phyloP scores from a whole-genome alignment of 805 yeast species.

The Wickerhamomyces mucosus region DNA sequence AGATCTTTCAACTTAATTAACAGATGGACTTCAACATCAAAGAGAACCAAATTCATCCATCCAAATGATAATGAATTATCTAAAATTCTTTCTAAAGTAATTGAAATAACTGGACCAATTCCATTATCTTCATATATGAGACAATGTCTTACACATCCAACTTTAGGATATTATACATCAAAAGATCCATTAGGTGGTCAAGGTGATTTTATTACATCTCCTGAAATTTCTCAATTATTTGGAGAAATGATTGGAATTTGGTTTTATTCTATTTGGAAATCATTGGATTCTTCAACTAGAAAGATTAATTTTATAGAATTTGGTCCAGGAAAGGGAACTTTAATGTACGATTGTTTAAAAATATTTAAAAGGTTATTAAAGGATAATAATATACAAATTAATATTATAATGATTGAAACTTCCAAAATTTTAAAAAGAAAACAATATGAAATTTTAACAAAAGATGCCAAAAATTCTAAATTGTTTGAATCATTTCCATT shows the following conservation, averaged over 20 bases:
- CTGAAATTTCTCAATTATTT: constrained; percentile 80
- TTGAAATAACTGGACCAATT: constrained; percentile 60
- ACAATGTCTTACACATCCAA: constrained; percentile 72
- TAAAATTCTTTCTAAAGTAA: constrained; percentile 21
- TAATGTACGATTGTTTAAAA: constrained; percentile 54
- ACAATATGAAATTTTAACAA: constrained; percentile 37
- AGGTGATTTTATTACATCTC: constrained; percentile 81
- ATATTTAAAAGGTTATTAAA: constrained; percentile 33
- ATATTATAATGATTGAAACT: constrained; percentile 58
- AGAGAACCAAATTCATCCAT: too few relatives aligned
- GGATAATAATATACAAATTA: constrained; percentile 23
- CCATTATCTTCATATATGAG: constrained; percentile 68
- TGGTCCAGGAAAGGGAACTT: constrained; percentile 82
- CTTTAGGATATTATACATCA: constrained; percentile 71
- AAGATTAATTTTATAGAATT: constrained; percentile 54
- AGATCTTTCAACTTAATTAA: too few relatives aligned
- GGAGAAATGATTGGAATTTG: constrained; percentile 81
- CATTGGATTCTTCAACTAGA: constrained; percentile 44
- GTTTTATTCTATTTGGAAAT: constrained; percentile 48
- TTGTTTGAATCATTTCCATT: constrained; percentile 26
- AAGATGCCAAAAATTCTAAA: background rate
- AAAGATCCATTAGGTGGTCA: constrained; percentile 57
- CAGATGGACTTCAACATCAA: too few relatives aligned
- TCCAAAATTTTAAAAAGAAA: constrained; percentile 50
- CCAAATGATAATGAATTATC: constrained; percentile 7